Evolutionary conservation across 805 yeast species (phyloP), one percentile per base, ranked within the genome.

Genomic region (Lipomyces japonicus): DNA sequence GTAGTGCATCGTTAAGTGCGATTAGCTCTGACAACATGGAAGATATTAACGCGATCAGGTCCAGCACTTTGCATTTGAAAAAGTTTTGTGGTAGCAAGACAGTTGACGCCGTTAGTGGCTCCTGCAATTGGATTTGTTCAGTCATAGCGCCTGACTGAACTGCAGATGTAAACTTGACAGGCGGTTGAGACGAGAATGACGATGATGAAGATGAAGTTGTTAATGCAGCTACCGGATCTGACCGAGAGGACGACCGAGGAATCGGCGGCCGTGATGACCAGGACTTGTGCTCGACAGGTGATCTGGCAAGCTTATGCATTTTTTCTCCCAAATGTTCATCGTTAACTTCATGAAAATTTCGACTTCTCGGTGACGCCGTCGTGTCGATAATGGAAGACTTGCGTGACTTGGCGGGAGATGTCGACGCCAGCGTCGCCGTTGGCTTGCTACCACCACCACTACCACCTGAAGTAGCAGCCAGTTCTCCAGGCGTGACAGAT

Each of bases 21-120:
- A 90, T 86, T 22, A 91, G 74, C 36, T 86, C 84, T 41, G 78
- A 75, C 24, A 93, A 71, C 93, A 90, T 87, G 46, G 96, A 72
- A 1, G 95, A 73, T 28, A 91, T 81, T 30, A 91, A 71, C 1
- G 75, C 71, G 34, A 90, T 79, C 38, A 91, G 68, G 59, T 86
- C 93, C 18, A 81, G 79, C 48, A 81, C 72, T 10, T 86, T 75
- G 61, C 95, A 85, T 37, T 79, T 73, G 56, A 78, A 76, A 67
- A 82, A 89, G 47, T 75, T 69, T 12, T 54, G 46, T 2, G 85
- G 84, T 10, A 81, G 67, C 44, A 55, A 44, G 44, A 50, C 61
- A 26, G 42, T 19, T 7, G 46, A 14, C 9, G 26, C 46, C 22
- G 19, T 34, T 12, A 34, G 7, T 6, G 37, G 5, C 16, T 34